Evolutionary conservation across 1,284 basidiomycete genomes (phyloP).

Genomic region (Rhodofomes roseus): DNA sequence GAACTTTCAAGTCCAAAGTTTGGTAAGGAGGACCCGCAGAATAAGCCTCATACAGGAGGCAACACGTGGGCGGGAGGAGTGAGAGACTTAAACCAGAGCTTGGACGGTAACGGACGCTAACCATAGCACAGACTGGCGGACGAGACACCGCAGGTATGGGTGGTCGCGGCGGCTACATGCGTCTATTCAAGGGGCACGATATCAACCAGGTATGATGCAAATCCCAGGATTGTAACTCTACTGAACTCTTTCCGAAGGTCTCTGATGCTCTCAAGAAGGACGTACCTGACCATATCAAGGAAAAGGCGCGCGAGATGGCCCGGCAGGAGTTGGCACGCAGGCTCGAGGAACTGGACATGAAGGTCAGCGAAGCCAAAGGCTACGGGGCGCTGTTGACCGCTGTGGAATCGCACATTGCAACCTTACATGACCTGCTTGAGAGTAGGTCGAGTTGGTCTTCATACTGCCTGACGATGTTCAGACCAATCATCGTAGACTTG

Average conservation of each 20-base stretch:
- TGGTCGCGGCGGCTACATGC: slow-evolving; percentile 61
- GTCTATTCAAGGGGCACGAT: slow-evolving; percentile 59
- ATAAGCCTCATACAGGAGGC: slow-evolving; percentile 55
- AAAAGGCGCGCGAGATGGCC: slow-evolving; percentile 63
- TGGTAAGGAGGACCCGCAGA: slow-evolving; percentile 50
- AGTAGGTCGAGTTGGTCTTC: slow-evolving; percentile 33
- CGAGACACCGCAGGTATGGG: slow-evolving; percentile 66
- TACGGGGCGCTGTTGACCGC: slow-evolving; percentile 50
- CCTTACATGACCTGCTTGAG: slow-evolving; percentile 56
- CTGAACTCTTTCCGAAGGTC: slow-evolving; percentile 30
- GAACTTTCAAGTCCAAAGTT: slow-evolving; percentile 50
- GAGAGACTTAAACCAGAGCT: slow-evolving; percentile 18
- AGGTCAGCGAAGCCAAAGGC: slow-evolving; percentile 46
- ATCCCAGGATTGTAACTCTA: background rate
- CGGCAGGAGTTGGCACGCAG: slow-evolving; percentile 54
- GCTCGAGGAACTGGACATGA: slow-evolving; percentile 62
- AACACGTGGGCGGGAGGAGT: slow-evolving; percentile 64
- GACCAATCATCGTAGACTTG: no score
- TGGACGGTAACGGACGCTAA: background rate
- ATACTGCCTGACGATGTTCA: background rate
- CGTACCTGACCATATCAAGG: slow-evolving; percentile 57
- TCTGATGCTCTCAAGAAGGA: slow-evolving; percentile 51
- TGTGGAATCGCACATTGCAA: slow-evolving; percentile 56
- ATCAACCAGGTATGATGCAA: slow-evolving; percentile 48
- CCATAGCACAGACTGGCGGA: slow-evolving; percentile 48